These are phyloP conservation scores for Corrigiola litoralis DNA, from an alignment of 179 eudicot genomes.

Conservation along the genomic window DNA sequence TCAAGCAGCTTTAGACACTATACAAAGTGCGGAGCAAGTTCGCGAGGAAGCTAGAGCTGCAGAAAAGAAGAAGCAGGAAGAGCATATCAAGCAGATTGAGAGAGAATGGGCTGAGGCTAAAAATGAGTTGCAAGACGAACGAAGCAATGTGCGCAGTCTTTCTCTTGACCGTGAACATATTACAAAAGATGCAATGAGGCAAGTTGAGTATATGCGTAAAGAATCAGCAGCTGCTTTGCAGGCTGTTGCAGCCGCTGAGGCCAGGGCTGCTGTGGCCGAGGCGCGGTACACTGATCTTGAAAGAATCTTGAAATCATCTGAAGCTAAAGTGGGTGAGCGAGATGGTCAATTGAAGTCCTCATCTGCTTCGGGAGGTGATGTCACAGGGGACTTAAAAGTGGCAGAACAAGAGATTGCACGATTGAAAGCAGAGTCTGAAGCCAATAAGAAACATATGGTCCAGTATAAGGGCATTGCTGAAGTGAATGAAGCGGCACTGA, in stretches of 20 bases:
- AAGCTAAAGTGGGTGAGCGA: constrained; percentile 33
- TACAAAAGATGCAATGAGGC: constrained; percentile 64
- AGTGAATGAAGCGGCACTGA: constrained; percentile 81
- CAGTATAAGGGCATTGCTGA: constrained; percentile 92
- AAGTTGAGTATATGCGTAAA: constrained; percentile 72
- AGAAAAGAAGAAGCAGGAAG: constrained; percentile 82
- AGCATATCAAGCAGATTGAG: constrained; percentile 68
- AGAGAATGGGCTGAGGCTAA: constrained; percentile 95
- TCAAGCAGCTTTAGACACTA: constrained; percentile 88
- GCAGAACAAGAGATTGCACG: constrained; percentile 67
- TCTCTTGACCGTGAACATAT: constrained; percentile 59
- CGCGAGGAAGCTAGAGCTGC: constrained; percentile 80
- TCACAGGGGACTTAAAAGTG: constrained; percentile 29
- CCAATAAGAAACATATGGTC: constrained; percentile 72
- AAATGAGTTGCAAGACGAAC: constrained; percentile 78
- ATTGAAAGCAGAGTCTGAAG: constrained; percentile 62
- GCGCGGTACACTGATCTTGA: constrained; percentile 64
- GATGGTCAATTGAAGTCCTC: constrained; percentile 33
- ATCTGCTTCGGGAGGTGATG: constrained; percentile 37
- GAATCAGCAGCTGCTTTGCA: constrained; percentile 64
- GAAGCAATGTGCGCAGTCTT: constrained; percentile 56
- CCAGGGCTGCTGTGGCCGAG: constrained; percentile 83
- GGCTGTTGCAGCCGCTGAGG: constrained; percentile 72
- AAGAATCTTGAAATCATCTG: constrained; percentile 45
- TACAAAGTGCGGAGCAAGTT: constrained; percentile 74